Base-by-base conservation (phyloP, 1,284 basidiomycete genomes). In the Ustilago loliicola region DNA sequence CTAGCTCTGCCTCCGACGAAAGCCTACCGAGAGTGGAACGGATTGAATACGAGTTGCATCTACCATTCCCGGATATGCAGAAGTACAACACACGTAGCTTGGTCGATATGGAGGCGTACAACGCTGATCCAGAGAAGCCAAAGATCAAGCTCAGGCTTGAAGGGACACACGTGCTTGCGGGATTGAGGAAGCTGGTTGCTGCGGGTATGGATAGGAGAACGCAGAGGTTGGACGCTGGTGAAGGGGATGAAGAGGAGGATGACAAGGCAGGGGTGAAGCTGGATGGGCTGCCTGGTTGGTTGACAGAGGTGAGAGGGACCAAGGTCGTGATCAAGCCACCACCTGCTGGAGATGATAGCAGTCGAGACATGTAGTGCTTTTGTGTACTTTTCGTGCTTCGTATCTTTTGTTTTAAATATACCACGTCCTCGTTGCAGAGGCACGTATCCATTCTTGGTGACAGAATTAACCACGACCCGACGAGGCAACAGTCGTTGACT, bases 301-400 rank as follows among this genome's bases (percentile, higher is more conserved):
- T 82, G 70, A 75, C 72, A 32, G 75, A 81, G 21, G 68, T 82
- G 7, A 68, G 73, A 47, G 77, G 80, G 0, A 82, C 79, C 0
- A 78, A 63, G 62, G 77, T 82, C 47, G 56, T 64, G n/a, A 72
- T 80, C 11, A 59, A 58, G 32, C 70, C 57, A 10, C 58, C 75
- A 5, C 32, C 61, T 25, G 58, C 64, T 13, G 66, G 55, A 6
- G 68, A 66, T 32, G 74, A 77, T n/a, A 63, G 66, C 57, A 77
- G 74, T 65, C 56, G 59, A 15, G 74, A 77, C 34, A 77, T 77
- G 64, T 77, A 51, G 61, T 9, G 11, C 1, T n/a, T 27, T 45
- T 23, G 29, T 53, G 52, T 59, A 47, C 38, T 51, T 25, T 34
- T 54, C 25, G 25, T 50, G 21, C 10, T 7, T 45, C 55, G 48